Evolutionary conservation across 768 basidiomycete genomes (phyloP).

Genomic region (Candolleomyces aberdarensis): DNA sequence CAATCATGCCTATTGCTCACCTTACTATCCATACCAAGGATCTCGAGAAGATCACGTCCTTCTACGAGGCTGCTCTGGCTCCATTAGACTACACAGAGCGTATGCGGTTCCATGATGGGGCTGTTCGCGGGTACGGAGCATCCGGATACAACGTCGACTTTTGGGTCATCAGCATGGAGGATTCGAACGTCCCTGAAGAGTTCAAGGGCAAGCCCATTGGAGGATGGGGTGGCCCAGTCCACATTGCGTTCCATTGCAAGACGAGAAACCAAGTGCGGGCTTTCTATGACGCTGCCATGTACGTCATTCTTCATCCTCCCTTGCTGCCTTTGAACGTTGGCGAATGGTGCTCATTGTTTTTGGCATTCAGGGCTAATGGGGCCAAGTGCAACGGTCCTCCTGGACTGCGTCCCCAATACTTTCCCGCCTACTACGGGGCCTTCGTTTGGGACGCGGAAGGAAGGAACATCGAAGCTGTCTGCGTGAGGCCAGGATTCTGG

Average conservation of each 20-base stretch:
- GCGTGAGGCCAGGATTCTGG: conserved; percentile 17
- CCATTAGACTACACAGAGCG: conserved; percentile 5
- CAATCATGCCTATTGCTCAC: conserved; percentile 9
- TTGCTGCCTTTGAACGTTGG: no score
- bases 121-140: conserved; percentile 5
- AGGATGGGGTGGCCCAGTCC: conserved; percentile 13
- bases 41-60: not conserved
- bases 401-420: conserved; percentile 21
- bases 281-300: conserved; percentile 25
- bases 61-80: conserved; percentile 5
- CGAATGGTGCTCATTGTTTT: not conserved
- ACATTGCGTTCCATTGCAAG: conserved; percentile 21
- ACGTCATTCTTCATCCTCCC: not conserved
- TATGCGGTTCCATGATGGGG: not conserved
- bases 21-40: conserved; percentile 5
- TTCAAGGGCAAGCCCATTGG: not conserved
- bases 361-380: conserved; percentile 16
- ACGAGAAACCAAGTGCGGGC: conserved; percentile 20
- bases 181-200: not conserved
- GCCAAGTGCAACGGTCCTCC: conserved; percentile 24
- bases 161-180: conserved; percentile 14
- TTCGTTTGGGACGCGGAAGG: conserved; percentile 25
- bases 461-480: conserved; percentile 24
- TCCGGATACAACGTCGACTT: conserved; percentile 15
- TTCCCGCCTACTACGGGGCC: conserved; percentile 22